Percentiles rank a stretch among this genome's conserved stretches.
Conservation (phyloP, 2,329 filamentous ascomycete genomes). For the Cladophialophora carrionii region DNA sequence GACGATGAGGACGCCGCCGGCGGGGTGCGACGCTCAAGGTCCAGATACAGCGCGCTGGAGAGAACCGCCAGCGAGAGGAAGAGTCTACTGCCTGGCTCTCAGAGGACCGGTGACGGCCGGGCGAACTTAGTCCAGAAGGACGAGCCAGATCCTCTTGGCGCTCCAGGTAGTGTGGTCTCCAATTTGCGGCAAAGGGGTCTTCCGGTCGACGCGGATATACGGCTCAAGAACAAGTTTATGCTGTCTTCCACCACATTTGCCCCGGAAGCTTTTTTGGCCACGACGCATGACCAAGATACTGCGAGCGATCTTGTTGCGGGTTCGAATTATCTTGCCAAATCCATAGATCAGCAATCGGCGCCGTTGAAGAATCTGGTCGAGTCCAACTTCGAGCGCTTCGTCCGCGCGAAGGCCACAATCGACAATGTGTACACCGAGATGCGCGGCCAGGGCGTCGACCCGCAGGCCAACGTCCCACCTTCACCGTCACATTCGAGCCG, state of each 20-base stretch:
- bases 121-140: constrained; percentile 85
- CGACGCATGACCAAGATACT: constrained; percentile 84
- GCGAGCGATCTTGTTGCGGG: constrained; percentile 79
- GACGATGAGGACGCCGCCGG: constrained; percentile 52
- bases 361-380: constrained; percentile 95
- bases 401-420: constrained; percentile 94
- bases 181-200: constrained; percentile 76
- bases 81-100: constrained; percentile 68
- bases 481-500: constrained; percentile 47
- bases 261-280: constrained; percentile 83
- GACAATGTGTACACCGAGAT: constrained; percentile 99
- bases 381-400: constrained; percentile 97
- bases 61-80: constrained; percentile 70
- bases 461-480: constrained; percentile 45
- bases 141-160: constrained; percentile 89
- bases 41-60: constrained; percentile 83
- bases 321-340: constrained; percentile 81
- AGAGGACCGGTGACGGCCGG: constrained; percentile 68
- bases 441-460: constrained; percentile 68
- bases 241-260: constrained; percentile 96
- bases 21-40: constrained; percentile 64
- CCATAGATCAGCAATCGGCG: constrained; percentile 96
- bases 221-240: constrained; percentile 85
- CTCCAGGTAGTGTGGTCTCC: constrained; percentile 80
- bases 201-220: constrained; percentile 79